Percentiles rank a stretch among this genome's conserved stretches.
Evolutionary conservation across 2,329 filamentous ascomycete species (phyloP).

Genomic region (Pseudogymnoascus sp.): DNA sequence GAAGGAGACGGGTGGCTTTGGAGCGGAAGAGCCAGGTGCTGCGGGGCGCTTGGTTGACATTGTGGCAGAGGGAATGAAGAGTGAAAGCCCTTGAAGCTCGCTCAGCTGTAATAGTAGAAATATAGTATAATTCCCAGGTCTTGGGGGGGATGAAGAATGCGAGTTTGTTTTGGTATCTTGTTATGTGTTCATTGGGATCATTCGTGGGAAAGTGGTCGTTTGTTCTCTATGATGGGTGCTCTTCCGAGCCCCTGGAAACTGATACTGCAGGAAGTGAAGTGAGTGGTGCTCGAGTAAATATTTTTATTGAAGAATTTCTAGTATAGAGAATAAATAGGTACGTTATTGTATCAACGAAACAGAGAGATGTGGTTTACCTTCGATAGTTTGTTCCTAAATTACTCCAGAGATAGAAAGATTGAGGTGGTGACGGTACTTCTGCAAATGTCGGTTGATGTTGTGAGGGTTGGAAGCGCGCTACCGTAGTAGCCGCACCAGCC

Average conservation of each 20-base stretch:
- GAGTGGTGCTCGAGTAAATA: conserved; percentile 38
- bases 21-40: conserved; percentile 43
- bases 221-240: background rate
- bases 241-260: background rate
- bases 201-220: background rate
- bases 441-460: background rate
- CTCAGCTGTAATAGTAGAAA: background rate
- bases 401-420: background rate
- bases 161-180: background rate
- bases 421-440: background rate
- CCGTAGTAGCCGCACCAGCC: conserved; percentile 1
- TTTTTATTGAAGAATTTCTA: conserved; percentile 1
- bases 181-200: background rate
- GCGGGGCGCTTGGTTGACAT: conserved; percentile 38
- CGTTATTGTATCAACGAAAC: background rate
- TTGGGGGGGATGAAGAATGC: background rate
- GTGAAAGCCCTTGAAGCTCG: background rate
- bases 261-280: background rate
- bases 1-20: conserved; percentile 55
- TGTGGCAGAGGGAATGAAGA: conserved; percentile 3
- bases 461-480: background rate
- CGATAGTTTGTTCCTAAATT: background rate
- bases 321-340: background rate
- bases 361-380: conserved; percentile 4
- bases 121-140: background rate